phyloP scores from a whole-genome alignment of 2,329 filamentous ascomycete species.

The Apiospora kogelbergensis region DNA sequence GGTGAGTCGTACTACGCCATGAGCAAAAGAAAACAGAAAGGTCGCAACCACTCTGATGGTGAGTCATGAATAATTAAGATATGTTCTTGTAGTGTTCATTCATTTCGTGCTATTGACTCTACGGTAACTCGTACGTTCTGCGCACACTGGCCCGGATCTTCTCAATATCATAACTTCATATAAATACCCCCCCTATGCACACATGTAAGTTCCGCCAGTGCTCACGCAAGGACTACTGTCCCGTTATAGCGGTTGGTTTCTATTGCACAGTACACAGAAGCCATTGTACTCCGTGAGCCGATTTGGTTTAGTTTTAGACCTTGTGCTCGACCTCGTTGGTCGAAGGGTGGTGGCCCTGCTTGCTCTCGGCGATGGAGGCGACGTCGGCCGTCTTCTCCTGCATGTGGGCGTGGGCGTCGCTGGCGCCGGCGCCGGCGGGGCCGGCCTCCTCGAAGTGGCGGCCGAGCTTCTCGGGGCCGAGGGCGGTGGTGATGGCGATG shows the following conservation, averaged over 20 bases:
- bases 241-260: background rate
- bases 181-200: background rate
- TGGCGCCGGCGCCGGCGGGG: slow-evolving; percentile 46
- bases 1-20: too few species aligned
- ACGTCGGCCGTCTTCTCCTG: slow-evolving; percentile 27
- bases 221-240: background rate
- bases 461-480: slow-evolving; percentile 75
- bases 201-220: background rate
- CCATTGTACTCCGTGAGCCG: background rate
- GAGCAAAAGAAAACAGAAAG: too few species aligned
- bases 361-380: slow-evolving; percentile 22
- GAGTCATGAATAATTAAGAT: too few species aligned
- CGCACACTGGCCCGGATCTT: background rate
- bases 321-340: background rate
- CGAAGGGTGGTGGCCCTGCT: background rate
- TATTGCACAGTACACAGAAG: too few species aligned
- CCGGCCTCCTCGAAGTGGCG: slow-evolving; percentile 64
- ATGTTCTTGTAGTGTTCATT: background rate
- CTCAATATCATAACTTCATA: background rate
- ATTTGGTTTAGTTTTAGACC: background rate
- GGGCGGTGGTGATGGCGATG: slow-evolving; percentile 64
- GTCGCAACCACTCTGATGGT: too few species aligned
- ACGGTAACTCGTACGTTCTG: background rate
- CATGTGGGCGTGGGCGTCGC: slow-evolving; percentile 22
- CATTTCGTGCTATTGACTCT: background rate